Conservation (phyloP, 345 rosid species). For the Euphorbia lathyris region DNA sequence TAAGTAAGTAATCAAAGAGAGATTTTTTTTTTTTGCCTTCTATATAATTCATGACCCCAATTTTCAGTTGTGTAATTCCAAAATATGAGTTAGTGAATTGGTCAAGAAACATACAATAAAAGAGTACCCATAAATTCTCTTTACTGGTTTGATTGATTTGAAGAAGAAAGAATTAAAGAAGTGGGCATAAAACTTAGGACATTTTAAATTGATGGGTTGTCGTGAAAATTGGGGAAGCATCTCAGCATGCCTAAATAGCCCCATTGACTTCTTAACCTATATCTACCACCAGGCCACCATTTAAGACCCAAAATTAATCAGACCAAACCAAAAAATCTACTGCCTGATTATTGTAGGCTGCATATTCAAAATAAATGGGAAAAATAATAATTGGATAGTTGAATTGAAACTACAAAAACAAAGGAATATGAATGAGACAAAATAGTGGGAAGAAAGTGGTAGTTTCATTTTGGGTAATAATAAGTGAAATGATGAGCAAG, state of each 20-base stretch:
- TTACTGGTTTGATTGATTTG: too few species aligned
- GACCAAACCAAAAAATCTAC: neutral
- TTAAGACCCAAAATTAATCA: too few species aligned
- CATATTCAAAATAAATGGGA: neutral
- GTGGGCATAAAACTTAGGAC: too few species aligned
- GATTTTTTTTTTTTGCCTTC: too few species aligned
- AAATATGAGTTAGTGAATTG: neutral
- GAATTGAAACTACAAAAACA: neutral
- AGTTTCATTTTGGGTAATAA: neutral
- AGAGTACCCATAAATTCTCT: neutral
- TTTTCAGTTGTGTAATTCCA: too few species aligned
- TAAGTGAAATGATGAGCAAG: conserved; percentile 1
- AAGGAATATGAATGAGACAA: neutral
- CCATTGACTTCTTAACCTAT: too few species aligned
- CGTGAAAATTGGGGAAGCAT: neutral
- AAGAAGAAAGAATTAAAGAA: neutral
- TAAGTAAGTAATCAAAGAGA: too few species aligned
- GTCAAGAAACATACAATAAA: neutral
- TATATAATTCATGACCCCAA: too few species aligned
- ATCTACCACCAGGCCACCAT: too few species aligned
- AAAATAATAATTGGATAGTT: neutral
- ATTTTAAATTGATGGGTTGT: neutral
- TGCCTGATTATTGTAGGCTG: neutral
- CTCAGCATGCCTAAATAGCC: too few species aligned
- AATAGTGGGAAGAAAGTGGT: neutral